Conservation (phyloP, 441 rosid species). For the Aquilaria agallochum region DNA sequence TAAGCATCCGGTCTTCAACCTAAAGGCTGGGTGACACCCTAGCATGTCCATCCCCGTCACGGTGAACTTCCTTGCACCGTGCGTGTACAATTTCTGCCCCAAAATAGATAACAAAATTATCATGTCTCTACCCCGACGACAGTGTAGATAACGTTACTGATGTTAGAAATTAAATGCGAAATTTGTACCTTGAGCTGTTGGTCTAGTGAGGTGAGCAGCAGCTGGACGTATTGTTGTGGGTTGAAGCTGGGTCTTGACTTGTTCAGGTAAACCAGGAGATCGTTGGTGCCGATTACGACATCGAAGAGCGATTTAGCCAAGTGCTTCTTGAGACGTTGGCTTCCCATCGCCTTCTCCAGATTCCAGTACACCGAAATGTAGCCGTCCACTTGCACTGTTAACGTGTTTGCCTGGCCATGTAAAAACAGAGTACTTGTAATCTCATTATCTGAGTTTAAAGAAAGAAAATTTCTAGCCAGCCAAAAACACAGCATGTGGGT, state of each 20-base stretch:
- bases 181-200: no score
- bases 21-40: constrained; percentile 60
- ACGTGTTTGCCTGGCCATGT: constrained; percentile 42
- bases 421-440: not conserved
- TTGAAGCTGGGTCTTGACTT: constrained; percentile 33
- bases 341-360: constrained; percentile 31
- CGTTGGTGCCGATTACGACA: constrained; percentile 64
- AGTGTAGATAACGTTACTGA: no score
- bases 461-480: not conserved
- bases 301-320: constrained; percentile 46
- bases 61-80: not conserved
- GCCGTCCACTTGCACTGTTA: constrained; percentile 49
- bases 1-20: constrained; percentile 47
- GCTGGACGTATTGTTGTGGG: constrained; percentile 40
- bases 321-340: constrained; percentile 28
- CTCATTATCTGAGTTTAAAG: not conserved
- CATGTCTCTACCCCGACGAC: no score
- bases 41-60: constrained; percentile 40
- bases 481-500: no score
- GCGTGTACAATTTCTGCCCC: constrained; percentile 43
- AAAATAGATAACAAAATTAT: not conserved
- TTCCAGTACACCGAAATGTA: constrained; percentile 24
- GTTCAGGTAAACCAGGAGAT: constrained; percentile 43
- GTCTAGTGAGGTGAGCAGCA: constrained; percentile 28
- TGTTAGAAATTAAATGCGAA: constrained; percentile 18